These are phyloP conservation scores for Tricholoma furcatifolium DNA, from an alignment of 768 basidiomycete species.

Conservation along the genomic window DNA sequence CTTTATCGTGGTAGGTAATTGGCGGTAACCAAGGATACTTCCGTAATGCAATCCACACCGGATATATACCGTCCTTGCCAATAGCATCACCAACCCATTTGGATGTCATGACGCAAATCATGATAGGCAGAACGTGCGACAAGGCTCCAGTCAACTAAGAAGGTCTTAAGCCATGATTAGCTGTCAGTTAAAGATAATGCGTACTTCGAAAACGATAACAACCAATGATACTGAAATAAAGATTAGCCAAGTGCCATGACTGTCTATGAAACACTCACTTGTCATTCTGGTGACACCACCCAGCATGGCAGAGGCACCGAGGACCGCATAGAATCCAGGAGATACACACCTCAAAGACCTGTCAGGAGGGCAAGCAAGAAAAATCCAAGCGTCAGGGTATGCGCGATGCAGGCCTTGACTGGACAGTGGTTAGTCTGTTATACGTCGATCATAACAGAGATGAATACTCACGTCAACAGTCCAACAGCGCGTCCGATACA, in stretches of 20 bases:
- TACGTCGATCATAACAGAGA: background rate
- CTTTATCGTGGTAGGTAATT: conserved; percentile 61
- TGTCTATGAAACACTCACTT: conserved; percentile 36
- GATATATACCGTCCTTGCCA: conserved; percentile 67
- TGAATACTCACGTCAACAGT: conserved; percentile 52
- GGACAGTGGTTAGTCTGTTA: conserved; percentile 2
- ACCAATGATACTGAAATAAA: conserved; percentile 62
- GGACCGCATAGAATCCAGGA: conserved; percentile 76
- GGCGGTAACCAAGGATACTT: conserved; percentile 72
- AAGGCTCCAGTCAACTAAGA: conserved; percentile 70
- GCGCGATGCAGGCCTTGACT: conserved; percentile 68
- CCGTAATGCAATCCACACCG: conserved; percentile 70
- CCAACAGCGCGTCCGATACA: conserved; percentile 72
- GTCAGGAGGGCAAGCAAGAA: conserved; percentile 71
- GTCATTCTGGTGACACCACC: conserved; percentile 80
- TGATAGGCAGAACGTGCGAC: conserved; percentile 79
- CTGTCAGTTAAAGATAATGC: background rate
- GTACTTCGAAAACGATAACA: conserved; percentile 71
- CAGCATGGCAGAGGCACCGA: conserved; percentile 74
- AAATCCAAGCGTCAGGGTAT: conserved; percentile 69
- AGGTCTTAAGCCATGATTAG: background rate
- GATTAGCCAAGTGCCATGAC: conserved; percentile 1
- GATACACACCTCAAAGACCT: conserved; percentile 66
- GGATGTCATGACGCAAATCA: conserved; percentile 75
- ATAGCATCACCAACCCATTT: conserved; percentile 79